Conservation (phyloP, 176 grass and related monocot genomes). For the Aegilops bicornis region DNA sequence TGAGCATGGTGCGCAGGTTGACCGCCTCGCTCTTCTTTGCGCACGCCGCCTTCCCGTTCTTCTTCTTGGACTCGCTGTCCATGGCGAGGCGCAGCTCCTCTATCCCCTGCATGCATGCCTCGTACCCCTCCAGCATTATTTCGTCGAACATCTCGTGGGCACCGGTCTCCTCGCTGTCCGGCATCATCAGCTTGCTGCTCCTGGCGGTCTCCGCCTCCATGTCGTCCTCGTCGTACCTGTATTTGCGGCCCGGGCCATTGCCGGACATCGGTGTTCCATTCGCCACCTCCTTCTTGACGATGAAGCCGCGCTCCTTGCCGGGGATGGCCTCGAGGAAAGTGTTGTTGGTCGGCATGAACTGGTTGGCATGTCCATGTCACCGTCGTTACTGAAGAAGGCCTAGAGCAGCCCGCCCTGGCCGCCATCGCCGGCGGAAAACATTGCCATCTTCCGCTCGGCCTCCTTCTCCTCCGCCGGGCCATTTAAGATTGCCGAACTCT, state of each 20-base stretch:
- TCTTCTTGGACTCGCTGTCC: background rate
- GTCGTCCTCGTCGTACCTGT: constrained; percentile 13
- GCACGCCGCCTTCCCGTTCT: background rate
- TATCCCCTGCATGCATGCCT: background rate
- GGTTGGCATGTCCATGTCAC: constrained; percentile 22
- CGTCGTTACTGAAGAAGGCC: constrained; percentile 21
- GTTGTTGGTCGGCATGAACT: constrained; percentile 43
- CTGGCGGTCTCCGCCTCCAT: constrained; percentile 46
- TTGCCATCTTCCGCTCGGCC: background rate
- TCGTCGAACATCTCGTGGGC: constrained; percentile 50
- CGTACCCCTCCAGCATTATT: constrained; percentile 24
- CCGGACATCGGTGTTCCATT: background rate
- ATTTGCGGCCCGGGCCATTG: constrained; percentile 32
- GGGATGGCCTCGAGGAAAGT: constrained; percentile 2
- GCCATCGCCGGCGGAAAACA: background rate
- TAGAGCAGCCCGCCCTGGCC: background rate
- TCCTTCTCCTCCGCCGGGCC: background rate
- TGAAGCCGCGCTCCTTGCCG: background rate
- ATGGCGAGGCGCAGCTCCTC: constrained; percentile 24
- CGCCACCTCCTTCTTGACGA: background rate
- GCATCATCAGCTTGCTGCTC: constrained; percentile 44
- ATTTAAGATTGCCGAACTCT: background rate
- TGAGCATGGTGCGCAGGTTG: constrained; percentile 56
- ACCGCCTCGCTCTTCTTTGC: constrained; percentile 23
- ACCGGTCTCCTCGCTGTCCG: constrained; percentile 19